Percentiles rank a stretch among this genome's conserved stretches.
Evolutionary conservation across 345 rosid species (phyloP).

Genomic region (Eutrema yunnanense): DNA sequence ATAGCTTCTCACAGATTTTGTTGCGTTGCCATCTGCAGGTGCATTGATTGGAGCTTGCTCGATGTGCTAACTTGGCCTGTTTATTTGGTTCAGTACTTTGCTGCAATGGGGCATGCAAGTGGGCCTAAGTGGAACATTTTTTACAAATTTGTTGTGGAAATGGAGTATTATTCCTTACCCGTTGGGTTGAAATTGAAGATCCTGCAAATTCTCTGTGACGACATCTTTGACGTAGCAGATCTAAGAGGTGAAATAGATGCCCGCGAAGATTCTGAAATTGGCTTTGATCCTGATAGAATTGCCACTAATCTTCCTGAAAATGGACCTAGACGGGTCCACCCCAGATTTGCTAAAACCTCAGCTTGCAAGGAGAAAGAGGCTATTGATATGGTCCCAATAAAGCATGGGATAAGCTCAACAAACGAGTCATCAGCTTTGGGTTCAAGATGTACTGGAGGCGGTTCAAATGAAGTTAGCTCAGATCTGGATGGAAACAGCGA

Average conservation of each 20-base stretch:
- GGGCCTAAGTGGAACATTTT: constrained; percentile 60
- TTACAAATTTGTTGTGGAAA: constrained; percentile 44
- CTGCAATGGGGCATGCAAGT: constrained; percentile 52
- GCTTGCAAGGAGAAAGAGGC: constrained; percentile 52
- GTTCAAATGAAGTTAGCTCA: constrained; percentile 28
- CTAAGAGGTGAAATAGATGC: constrained; percentile 59
- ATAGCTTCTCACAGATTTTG: background rate
- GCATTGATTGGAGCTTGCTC: constrained; percentile 79
- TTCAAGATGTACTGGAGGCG: background rate
- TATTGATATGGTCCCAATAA: constrained; percentile 38
- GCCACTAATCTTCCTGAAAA: constrained; percentile 32
- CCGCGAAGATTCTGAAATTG: constrained; percentile 71
- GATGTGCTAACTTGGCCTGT: constrained; percentile 83
- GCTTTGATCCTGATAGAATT: constrained; percentile 59
- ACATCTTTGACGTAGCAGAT: constrained; percentile 54
- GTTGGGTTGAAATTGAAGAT: constrained; percentile 58
- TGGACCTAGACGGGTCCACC: constrained; percentile 64
- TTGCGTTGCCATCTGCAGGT: constrained; percentile 41
- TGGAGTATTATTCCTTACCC: constrained; percentile 59
- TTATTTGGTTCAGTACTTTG: constrained; percentile 57
- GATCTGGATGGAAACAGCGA: constrained; percentile 65
- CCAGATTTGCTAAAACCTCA: constrained; percentile 61
- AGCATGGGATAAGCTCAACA: constrained; percentile 35
- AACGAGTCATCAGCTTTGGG: constrained; percentile 27
- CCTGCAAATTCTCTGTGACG: constrained; percentile 80